Base-by-base conservation (phyloP, 225 moss, liverwort and hornwort species). In the Thuidium tamariscinum region DNA sequence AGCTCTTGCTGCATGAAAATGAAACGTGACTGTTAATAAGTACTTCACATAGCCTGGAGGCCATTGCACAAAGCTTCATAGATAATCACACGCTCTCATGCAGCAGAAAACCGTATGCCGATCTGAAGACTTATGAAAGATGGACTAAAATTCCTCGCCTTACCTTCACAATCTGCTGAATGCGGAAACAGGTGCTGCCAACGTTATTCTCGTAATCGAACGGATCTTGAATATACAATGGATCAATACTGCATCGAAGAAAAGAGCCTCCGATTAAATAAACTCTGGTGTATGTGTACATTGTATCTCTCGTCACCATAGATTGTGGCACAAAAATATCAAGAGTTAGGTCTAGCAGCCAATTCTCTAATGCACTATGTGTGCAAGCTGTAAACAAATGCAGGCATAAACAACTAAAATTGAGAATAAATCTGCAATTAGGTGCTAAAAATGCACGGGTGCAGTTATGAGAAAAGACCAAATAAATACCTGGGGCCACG, bases 131-230 rank as follows among this genome's bases (percentile, higher is more conserved):
- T 32, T 69, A 69, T 55, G 34, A 37, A 67, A 67, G 37, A 79
- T 32, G 3, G 63, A 59, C 80, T 34, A 12, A 44, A 62, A 39
- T 72, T 25, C 25, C 61, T 46, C 41, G 67, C 25, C 39, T 29
- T 82, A 95, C 97, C 95, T 97, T 97, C 41, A 95, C 95, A 90
- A 95, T 95, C 78, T 97, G 97, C 72, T 95, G 93, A 82, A 97
- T 94, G 75, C 97, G 93, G 78, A 97, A 97, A 83, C 97, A 97
- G 84, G 95, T 97, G 83, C 97, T 95, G 56, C 97, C 97, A 83
- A 97, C 95, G 74, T 97, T 97, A 84, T 97, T 97, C 82, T 95
- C 94, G 60, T 92, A 95, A 88, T 95, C 92, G 44, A 95, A 93
- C 78, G 97, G 97, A 89, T 97, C 97, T 82, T 97, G 95, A 87